Percentiles rank a stretch among this genome's conserved stretches.
These are phyloP conservation scores for Phialocephala subalpina DNA, from an alignment of 2,329 filamentous ascomycete species.

Conservation along the genomic window DNA sequence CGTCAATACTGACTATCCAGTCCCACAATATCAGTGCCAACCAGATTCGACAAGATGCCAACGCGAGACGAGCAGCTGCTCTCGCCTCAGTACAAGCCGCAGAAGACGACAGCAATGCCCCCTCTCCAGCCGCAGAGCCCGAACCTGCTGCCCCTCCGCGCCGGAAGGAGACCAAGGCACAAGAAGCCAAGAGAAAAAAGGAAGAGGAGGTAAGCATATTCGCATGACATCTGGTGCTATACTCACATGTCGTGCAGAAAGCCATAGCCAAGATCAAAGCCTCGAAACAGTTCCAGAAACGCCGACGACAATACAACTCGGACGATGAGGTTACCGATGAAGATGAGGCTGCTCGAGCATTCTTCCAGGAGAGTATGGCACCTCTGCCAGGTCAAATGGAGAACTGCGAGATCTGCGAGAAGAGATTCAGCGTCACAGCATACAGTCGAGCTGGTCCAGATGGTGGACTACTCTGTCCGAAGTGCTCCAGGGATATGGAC, in stretches of 20 bases:
- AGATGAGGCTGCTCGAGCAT: conserved; percentile 57
- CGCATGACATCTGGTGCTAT: background rate
- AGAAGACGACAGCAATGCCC: conserved; percentile 41
- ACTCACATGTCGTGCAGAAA: conserved; percentile 46
- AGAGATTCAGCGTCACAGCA: conserved; percentile 90
- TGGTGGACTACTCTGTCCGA: conserved; percentile 85
- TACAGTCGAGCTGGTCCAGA: conserved; percentile 84
- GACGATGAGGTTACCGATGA: conserved; percentile 53
- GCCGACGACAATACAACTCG: conserved; percentile 50
- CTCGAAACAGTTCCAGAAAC: conserved; percentile 64
- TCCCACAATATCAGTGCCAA: conserved; percentile 76
- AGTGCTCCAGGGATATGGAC: conserved; percentile 79
- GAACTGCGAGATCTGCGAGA: conserved; percentile 85
- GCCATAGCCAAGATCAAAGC: conserved; percentile 69
- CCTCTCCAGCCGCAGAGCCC: conserved; percentile 35
- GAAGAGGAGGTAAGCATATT: conserved; percentile 51
- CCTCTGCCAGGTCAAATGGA: conserved; percentile 75
- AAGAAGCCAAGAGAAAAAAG: conserved; percentile 43
- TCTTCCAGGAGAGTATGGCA: conserved; percentile 55
- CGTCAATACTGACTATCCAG: conserved; percentile 50
- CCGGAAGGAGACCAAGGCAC: conserved; percentile 40
- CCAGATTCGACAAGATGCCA: conserved; percentile 60
- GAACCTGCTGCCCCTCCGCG: conserved; percentile 42
- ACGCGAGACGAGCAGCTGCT: conserved; percentile 54
- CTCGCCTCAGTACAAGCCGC: conserved; percentile 37